Percentiles rank a stretch among this genome's conserved stretches.
Evolutionary conservation across 768 basidiomycete species (phyloP).

Genomic region (Hypholoma sublateritium): DNA sequence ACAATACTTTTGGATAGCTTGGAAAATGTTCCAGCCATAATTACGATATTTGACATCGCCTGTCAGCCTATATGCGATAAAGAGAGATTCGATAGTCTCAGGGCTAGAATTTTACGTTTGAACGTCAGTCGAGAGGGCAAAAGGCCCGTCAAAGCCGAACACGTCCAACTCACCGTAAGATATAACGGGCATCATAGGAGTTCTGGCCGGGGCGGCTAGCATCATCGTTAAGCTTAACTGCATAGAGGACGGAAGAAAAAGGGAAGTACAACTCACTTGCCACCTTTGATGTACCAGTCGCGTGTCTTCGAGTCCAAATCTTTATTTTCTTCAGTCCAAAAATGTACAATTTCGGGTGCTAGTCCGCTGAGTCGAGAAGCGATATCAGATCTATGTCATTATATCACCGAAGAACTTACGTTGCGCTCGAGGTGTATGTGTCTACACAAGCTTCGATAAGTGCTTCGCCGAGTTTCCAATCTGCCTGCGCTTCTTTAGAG

Average conservation of each 20-base stretch:
- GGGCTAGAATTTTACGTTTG: constrained; percentile 45
- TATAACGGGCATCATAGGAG: constrained; percentile 88
- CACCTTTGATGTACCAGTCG: constrained; percentile 93
- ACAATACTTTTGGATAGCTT: constrained; percentile 86
- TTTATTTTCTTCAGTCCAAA: constrained; percentile 57
- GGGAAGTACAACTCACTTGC: constrained; percentile 38
- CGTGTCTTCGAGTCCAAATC: constrained; percentile 35
- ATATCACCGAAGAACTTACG: constrained; percentile 47
- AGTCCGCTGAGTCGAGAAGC: constrained; percentile 56
- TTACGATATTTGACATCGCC: constrained; percentile 80
- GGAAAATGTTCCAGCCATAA: constrained; percentile 89
- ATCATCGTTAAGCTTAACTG: background rate
- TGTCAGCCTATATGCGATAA: constrained; percentile 87
- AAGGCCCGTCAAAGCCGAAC: background rate
- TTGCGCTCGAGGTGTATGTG: constrained; percentile 71
- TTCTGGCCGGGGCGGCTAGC: constrained; percentile 30
- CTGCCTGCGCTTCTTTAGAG: constrained; percentile 60
- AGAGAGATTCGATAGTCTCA: constrained; percentile 92
- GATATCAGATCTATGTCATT: constrained; percentile 18
- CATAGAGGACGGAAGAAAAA: background rate
- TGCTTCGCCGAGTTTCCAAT: constrained; percentile 82
- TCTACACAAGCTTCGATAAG: constrained; percentile 86
- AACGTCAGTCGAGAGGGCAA: background rate
- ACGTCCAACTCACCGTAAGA: constrained; percentile 59
- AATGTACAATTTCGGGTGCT: constrained; percentile 87